Percentiles rank a stretch among this genome's conserved stretches.
Evolutionary conservation across 371 early-diverging fungal genomes (phyloP).

Genomic region (Mucor circinelloides): DNA sequence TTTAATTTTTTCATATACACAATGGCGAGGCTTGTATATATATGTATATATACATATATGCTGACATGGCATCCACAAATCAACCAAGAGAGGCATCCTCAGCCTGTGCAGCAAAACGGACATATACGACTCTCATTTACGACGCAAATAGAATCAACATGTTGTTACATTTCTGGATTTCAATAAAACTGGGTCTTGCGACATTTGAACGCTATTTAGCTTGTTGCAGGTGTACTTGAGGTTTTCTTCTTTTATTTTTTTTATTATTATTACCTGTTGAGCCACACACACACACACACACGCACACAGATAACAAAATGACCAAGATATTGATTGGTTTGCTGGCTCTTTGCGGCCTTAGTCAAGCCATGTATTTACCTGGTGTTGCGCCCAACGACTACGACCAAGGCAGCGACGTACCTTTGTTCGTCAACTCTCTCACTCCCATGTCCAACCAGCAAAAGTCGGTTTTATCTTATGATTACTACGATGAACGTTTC

Average conservation of each 20-base stretch:
- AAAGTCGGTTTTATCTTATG: conserved; percentile 83
- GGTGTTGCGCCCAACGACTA: conserved; percentile 95
- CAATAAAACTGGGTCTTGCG: not conserved
- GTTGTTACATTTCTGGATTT: not conserved
- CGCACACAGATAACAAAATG: not conserved
- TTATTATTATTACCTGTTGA: not conserved
- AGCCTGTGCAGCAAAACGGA: not conserved
- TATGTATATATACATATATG: too few species aligned
- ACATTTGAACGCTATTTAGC: not conserved
- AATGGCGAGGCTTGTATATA: too few species aligned
- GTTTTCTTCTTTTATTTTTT: not conserved
- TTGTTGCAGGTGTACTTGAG: not conserved
- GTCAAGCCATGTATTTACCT: conserved; percentile 83
- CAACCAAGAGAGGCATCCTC: not conserved
- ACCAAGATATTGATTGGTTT: conserved; percentile 13
- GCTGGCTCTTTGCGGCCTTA: conserved; percentile 14
- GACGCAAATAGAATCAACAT: not conserved
- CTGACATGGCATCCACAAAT: too few species aligned
- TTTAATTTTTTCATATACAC: not conserved
- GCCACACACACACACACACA: not conserved
- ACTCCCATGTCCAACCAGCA: conserved; percentile 73
- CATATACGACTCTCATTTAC: too few species aligned
- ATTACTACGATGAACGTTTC: conserved; percentile 81
- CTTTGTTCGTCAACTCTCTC: conserved; percentile 87
- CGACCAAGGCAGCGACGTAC: conserved; percentile 65